Evolutionary conservation across 2,329 filamentous ascomycete species (phyloP), one percentile per base, ranked within the genome.

Genomic region (Alternaria arborescens): DNA sequence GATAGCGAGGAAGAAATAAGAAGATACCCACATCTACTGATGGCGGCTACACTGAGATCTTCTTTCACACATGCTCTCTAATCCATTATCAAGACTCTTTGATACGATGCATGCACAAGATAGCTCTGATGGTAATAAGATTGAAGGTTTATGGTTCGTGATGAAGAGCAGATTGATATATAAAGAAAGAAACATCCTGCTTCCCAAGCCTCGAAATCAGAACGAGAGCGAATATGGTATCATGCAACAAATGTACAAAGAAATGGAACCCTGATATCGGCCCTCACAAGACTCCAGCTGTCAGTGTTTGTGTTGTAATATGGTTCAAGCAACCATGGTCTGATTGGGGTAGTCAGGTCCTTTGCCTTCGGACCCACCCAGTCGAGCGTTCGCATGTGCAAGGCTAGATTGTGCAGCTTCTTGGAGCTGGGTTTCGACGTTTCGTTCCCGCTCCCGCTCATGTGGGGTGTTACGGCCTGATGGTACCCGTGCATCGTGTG

Each of bases 1-100:
- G 95, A 83, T 97, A 28, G 94, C 92, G 34, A 87, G 90, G 63
- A 99, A 97, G 81, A 62, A 46, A 18, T 54, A 34, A 56, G 10
- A 3, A 18, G 10, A 38, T 20, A 18, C 1, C 5, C 5, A 34
- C 14, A 36, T 20, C 0, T n/a, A 24, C 34, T n/a, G 4, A 24
- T 36, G 14, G 10, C 30, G 11, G 20, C 8, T 1, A 36, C 14
- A 20, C 20, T 24, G 11, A 7, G 34, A 16, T n/a, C 36, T 3
- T 24, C 5, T 36, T 36, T 30, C 32, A 2, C 20, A 24, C 3
- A 34, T 24, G 46, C 30, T 26, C 10, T n/a, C 24, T 16, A 36
- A 24, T 22, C 3, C 24, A 6, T 8, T n/a, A 4, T 50, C 8
- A 50, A 16, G 2, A 16, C 22, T 50, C n/a, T 34, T n/a, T n/a